These are phyloP conservation scores for Tetrahymena thermophila DNA, from an alignment of 73 alveolate genomes.

Conservation along the genomic window DNA sequence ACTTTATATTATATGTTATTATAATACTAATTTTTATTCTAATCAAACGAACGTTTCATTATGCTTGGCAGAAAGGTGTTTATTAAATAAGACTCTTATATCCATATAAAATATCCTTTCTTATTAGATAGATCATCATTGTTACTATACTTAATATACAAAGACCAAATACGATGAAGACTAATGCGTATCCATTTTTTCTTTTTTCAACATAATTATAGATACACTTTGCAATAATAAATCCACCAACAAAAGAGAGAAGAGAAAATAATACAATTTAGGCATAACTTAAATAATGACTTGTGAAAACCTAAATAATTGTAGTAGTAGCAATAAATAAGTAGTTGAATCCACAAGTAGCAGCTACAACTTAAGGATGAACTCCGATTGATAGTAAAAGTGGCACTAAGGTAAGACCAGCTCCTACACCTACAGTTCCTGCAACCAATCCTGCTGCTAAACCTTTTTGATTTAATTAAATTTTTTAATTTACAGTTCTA, in stretches of 20 bases:
- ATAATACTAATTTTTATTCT: no score
- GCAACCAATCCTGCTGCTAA: neutral
- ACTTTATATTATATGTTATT: no score
- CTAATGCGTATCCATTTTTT: neutral
- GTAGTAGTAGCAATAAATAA: constrained; percentile 7
- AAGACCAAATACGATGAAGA: neutral
- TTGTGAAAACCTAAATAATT: neutral
- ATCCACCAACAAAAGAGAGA: neutral
- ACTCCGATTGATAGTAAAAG: neutral
- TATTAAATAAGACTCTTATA: neutral
- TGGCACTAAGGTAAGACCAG: constrained; percentile 3
- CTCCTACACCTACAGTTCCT: constrained; percentile 20
- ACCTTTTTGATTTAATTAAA: neutral
- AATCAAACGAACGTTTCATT: neutral
- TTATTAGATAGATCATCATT: no score
- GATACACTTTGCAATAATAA: neutral
- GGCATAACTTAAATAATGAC: no score
- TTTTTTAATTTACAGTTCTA: no score
- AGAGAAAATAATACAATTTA: neutral
- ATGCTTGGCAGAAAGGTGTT: neutral
- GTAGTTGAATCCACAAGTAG: constrained; percentile 15
- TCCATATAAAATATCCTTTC: neutral
- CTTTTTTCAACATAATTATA: neutral
- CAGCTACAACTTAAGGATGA: constrained; percentile 33
- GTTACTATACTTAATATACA: neutral